Evolutionary conservation across 2,329 filamentous ascomycete genomes (phyloP).

Genomic region (Fusarium coicis): DNA sequence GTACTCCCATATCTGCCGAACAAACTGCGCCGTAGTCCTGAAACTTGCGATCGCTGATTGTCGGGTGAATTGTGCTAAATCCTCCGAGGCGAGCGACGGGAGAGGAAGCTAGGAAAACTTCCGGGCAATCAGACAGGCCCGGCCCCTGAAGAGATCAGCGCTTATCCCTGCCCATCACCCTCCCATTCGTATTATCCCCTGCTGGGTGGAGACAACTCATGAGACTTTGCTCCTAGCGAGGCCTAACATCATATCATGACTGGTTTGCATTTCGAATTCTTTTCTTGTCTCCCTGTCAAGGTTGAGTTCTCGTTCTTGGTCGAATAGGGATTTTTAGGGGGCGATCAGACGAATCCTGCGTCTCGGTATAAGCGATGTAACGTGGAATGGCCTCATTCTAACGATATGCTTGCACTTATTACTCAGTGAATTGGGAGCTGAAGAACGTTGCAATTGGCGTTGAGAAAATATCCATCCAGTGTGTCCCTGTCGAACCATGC

Average conservation of each 20-base stretch:
- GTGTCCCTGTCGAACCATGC: too few relatives aligned
- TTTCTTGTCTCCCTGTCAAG: too few relatives aligned
- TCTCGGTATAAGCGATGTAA: background rate
- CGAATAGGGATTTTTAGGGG: background rate
- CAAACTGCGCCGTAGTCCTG: background rate
- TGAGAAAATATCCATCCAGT: too few relatives aligned
- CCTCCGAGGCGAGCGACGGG: background rate
- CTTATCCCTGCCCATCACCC: background rate
- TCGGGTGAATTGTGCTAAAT: background rate
- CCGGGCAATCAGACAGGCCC: background rate
- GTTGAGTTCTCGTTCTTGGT: background rate
- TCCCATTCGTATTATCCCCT: background rate
- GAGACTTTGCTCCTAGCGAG: background rate
- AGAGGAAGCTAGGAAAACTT: background rate
- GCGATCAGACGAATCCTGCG: background rate
- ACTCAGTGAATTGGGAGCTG: fast-evolving
- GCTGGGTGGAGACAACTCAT: background rate
- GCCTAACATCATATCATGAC: background rate
- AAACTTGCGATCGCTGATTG: background rate
- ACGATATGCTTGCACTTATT: background rate
- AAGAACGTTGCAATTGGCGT: too few relatives aligned
- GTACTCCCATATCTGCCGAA: fast-evolving
- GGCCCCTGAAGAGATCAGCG: background rate
- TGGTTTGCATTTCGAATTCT: background rate
- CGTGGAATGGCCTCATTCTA: background rate